Evolutionary conservation across 2,329 filamentous ascomycete genomes (phyloP).

Genomic region (Didymosphaeria variabile): DNA sequence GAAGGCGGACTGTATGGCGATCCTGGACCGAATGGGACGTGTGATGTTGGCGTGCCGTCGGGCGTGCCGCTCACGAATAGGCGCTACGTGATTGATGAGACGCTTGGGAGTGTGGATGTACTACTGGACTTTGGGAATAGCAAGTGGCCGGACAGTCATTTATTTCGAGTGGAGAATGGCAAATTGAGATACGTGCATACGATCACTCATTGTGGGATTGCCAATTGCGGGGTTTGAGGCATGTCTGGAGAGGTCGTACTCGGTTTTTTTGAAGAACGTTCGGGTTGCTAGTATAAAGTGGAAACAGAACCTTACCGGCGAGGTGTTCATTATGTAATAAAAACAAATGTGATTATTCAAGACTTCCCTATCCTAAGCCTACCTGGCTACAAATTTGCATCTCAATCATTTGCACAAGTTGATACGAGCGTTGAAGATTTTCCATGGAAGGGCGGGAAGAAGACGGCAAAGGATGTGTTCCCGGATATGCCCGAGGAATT

Average conservation of each 20-base stretch:
- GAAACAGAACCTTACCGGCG: not conserved
- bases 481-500: not conserved
- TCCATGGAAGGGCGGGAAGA: not conserved
- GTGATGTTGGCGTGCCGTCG: slow-evolving; percentile 31
- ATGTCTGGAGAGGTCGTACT: not conserved
- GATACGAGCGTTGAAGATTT: not conserved
- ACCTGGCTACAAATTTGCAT: not conserved
- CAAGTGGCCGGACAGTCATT: slow-evolving; percentile 38
- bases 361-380: no score
- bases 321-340: no score
- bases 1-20: slow-evolving; percentile 38
- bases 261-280: not conserved
- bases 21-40: slow-evolving; percentile 32
- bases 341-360: no score
- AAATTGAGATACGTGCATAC: slow-evolving; percentile 41
- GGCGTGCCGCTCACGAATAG: slow-evolving; percentile 33
- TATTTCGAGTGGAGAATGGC: slow-evolving; percentile 33
- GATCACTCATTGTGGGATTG: slow-evolving; percentile 35
- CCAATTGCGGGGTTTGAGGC: slow-evolving; percentile 30
- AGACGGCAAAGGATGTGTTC: not conserved
- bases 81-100: slow-evolving; percentile 39
- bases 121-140: slow-evolving; percentile 34
- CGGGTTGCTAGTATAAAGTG: not conserved
- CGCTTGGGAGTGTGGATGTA: slow-evolving; percentile 33
- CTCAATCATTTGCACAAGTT: not conserved